Percentiles rank a stretch among this genome's conserved stretches.
Conservation (phyloP, 129 eudicot genomes). For the Escallonia herrerae region DNA sequence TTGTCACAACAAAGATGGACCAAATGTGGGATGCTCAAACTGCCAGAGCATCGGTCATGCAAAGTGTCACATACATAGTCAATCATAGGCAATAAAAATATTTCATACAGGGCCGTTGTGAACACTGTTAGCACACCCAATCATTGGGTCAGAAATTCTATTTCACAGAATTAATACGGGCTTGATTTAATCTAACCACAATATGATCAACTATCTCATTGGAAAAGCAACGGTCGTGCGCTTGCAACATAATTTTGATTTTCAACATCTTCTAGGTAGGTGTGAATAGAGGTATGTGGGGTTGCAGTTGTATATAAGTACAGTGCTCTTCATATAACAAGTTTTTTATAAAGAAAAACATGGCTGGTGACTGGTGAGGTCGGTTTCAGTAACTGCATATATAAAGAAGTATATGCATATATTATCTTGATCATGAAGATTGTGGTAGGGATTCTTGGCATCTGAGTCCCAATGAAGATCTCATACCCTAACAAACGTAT, state of each 20-base stretch:
- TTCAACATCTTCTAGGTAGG: conserved; percentile 1
- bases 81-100: too few relatives aligned
- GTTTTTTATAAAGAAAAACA: not conserved
- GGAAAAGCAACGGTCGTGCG: not conserved
- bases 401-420: conserved; percentile 1
- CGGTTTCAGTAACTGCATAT: not conserved
- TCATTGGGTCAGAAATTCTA: not conserved
- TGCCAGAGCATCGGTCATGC: too few relatives aligned
- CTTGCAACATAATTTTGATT: not conserved
- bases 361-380: conserved; percentile 7
- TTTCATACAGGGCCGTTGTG: too few relatives aligned
- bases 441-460: conserved; percentile 31
- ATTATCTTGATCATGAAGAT: conserved; percentile 15
- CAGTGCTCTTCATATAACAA: not conserved
- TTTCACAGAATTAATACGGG: not conserved
- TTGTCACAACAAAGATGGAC: too few relatives aligned
- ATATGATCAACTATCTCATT: too few relatives aligned
- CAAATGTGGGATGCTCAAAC: too few relatives aligned
- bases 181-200: not conserved
- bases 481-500: too few relatives aligned
- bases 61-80: too few relatives aligned
- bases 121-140: not conserved
- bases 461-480: conserved; percentile 20
- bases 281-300: conserved; percentile 28
- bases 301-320: conserved; percentile 16